Percentiles rank a stretch among this genome's conserved stretches.
phyloP scores from a whole-genome alignment of 495 filamentous ascomycete species.

The Saxophila tyrrhenica region DNA sequence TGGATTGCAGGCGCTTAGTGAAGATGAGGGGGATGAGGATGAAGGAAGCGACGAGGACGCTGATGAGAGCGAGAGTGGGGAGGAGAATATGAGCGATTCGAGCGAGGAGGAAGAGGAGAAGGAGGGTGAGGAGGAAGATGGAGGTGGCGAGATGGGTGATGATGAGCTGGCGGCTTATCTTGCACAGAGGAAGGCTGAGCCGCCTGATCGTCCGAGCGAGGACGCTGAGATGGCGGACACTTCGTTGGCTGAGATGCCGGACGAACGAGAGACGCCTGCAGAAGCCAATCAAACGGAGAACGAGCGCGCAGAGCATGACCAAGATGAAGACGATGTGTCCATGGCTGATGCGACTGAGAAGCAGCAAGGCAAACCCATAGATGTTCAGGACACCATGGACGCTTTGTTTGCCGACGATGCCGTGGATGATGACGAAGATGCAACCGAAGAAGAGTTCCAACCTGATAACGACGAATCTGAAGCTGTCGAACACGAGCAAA shows the following conservation, averaged over 20 bases:
- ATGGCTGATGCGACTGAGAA: not conserved
- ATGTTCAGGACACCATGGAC: not conserved
- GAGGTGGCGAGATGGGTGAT: slow-evolving; percentile 37
- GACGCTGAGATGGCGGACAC: not conserved
- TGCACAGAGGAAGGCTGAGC: slow-evolving; percentile 54
- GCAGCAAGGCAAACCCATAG: no score
- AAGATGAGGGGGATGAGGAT: slow-evolving; percentile 33
- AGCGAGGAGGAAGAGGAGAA: slow-evolving; percentile 44
- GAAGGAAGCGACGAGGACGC: slow-evolving; percentile 16
- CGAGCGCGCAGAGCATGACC: not conserved
- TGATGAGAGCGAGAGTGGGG: slow-evolving; percentile 24
- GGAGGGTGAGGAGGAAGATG: slow-evolving; percentile 42
- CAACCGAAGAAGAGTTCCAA: not conserved
- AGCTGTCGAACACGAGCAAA: not conserved
- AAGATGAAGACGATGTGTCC: not conserved
- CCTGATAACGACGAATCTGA: slow-evolving; percentile 15
- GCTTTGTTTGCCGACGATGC: not conserved
- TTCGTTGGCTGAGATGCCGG: not conserved
- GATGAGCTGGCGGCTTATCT: slow-evolving; percentile 32
- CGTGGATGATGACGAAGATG: not conserved
- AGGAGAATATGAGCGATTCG: slow-evolving; percentile 57
- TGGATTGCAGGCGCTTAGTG: slow-evolving; percentile 20
- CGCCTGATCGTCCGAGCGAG: slow-evolving; percentile 3
- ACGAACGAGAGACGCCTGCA: not conserved
- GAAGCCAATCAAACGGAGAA: not conserved